Conservation (phyloP, 352 stramenopile species). For the Globisporangium recalcitrans region DNA sequence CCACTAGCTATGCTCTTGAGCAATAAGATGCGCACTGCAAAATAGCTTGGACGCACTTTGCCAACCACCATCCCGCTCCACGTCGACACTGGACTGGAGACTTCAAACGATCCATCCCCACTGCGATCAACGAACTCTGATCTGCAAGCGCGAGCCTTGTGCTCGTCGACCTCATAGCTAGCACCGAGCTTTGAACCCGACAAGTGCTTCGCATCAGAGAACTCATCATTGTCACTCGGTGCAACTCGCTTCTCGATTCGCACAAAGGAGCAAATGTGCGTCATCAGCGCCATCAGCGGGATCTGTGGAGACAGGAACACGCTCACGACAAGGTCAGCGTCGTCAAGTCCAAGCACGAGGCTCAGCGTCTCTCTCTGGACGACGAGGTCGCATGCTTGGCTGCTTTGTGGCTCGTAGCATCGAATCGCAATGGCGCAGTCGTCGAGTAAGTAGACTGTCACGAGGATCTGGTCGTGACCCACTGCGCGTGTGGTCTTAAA, state of each 20-base stretch:
- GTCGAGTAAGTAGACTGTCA: conserved; percentile 24
- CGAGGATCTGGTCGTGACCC: conserved; percentile 27
- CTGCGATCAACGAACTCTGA: not conserved
- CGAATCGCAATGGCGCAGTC: conserved; percentile 19
- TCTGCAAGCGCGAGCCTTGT: not conserved
- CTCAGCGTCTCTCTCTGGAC: conserved; percentile 13
- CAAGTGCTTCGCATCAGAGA: not conserved
- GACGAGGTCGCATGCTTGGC: conserved; percentile 19
- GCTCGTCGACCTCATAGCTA: conserved; percentile 11
- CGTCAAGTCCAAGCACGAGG: conserved; percentile 18
- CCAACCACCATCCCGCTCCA: conserved; percentile 15
- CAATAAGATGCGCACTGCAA: conserved; percentile 13
- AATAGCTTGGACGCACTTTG: not conserved
- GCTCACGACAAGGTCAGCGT: not conserved
- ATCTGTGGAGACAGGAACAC: conserved; percentile 8
- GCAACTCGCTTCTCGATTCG: conserved; percentile 17
- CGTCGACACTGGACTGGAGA: not conserved
- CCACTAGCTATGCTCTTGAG: conserved; percentile 6
- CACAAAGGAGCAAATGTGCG: conserved; percentile 39
- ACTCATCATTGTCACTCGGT: not conserved
- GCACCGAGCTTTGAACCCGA: conserved; percentile 8
- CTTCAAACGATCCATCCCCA: not conserved
- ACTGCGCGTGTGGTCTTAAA: conserved; percentile 52
- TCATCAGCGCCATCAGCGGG: conserved; percentile 22
- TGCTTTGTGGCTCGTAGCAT: conserved; percentile 49